Evolutionary conservation across 768 basidiomycete species (phyloP).

Genomic region (Pleurotus tuber-regium): DNA sequence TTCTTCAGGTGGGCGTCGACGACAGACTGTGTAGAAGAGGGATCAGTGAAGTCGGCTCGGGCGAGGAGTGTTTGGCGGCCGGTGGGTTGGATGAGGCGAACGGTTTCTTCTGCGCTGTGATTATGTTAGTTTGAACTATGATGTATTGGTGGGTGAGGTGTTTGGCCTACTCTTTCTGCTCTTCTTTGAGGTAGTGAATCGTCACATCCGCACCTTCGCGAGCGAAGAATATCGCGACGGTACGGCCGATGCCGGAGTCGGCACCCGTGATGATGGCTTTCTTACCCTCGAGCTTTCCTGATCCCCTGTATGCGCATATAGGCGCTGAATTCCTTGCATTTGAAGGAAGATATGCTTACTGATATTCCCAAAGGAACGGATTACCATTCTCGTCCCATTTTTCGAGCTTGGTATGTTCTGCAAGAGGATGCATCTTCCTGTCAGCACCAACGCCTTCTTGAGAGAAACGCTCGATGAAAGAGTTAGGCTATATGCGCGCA

Average conservation of each 20-base stretch:
- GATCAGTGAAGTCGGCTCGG: constrained; percentile 41
- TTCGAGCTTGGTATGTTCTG: constrained; percentile 39
- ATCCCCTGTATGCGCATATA: not conserved
- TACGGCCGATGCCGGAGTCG: constrained; percentile 50
- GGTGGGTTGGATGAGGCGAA: constrained; percentile 43
- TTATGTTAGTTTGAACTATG: not conserved
- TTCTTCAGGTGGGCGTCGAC: constrained; percentile 45
- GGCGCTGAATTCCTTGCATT: not conserved
- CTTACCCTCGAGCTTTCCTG: constrained; percentile 28
- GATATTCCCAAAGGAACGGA: constrained; percentile 49
- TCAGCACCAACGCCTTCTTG: constrained; percentile 15
- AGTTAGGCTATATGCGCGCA: constrained; percentile 36
- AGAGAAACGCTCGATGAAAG: constrained; percentile 16
- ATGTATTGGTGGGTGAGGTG: not conserved
- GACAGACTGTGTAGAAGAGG: constrained; percentile 38
- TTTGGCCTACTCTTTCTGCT: constrained; percentile 45
- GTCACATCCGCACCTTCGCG: constrained; percentile 55
- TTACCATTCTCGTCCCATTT: constrained; percentile 50
- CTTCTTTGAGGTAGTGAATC: constrained; percentile 52
- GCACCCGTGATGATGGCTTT: constrained; percentile 36
- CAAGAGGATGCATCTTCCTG: constrained; percentile 18
- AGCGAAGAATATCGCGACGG: constrained; percentile 48
- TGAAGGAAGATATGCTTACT: constrained; percentile 35
- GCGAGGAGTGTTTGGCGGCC: constrained; percentile 33
- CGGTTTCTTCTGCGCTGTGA: constrained; percentile 39